Percentiles rank a stretch among this genome's conserved stretches.
These are phyloP conservation scores for Schoenoplectus tabernaemontani DNA, from an alignment of 202 grass and related monocot genomes.

Conservation along the genomic window DNA sequence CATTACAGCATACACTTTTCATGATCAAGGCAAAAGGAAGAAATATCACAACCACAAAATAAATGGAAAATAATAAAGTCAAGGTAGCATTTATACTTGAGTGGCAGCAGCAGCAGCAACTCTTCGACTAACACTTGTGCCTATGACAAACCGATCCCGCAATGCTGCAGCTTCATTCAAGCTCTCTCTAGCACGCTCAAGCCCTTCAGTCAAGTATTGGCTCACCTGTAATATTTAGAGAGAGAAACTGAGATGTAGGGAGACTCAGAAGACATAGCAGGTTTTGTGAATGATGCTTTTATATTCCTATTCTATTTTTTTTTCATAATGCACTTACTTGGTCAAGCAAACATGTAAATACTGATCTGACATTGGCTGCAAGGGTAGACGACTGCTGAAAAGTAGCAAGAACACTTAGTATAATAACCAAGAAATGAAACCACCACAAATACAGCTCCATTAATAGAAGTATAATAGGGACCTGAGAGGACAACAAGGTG, in stretches of 20 bases:
- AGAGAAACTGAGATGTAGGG: neutral
- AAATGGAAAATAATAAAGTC: neutral
- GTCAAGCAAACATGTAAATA: constrained; percentile 91
- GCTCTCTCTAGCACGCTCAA: constrained; percentile 83
- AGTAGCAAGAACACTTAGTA: constrained; percentile 22
- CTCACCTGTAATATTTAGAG: constrained; percentile 49
- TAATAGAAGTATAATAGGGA: constrained; percentile 18
- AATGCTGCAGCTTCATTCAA: constrained; percentile 75
- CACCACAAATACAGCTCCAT: constrained; percentile 3
- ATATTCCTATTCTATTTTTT: constrained; percentile 3
- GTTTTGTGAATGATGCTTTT: neutral
- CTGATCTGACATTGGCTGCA: constrained; percentile 66
- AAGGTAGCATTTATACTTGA: constrained; percentile 46
- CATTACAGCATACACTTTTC: constrained; percentile 4
- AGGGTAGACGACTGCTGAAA: constrained; percentile 66
- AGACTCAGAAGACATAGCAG: neutral
- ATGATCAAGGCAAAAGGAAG: neutral
- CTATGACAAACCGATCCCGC: constrained; percentile 74
- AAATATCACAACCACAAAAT: neutral
- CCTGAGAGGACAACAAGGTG: constrained; percentile 87
- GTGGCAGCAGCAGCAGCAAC: constrained; percentile 79
- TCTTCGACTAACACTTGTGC: constrained; percentile 93
- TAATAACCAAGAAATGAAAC: constrained; percentile 23
- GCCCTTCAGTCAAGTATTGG: constrained; percentile 92
- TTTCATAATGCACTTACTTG: constrained; percentile 68